Conservation (phyloP, 192 early-diverging fungal genomes). For the Umbelopsis sp. region DNA sequence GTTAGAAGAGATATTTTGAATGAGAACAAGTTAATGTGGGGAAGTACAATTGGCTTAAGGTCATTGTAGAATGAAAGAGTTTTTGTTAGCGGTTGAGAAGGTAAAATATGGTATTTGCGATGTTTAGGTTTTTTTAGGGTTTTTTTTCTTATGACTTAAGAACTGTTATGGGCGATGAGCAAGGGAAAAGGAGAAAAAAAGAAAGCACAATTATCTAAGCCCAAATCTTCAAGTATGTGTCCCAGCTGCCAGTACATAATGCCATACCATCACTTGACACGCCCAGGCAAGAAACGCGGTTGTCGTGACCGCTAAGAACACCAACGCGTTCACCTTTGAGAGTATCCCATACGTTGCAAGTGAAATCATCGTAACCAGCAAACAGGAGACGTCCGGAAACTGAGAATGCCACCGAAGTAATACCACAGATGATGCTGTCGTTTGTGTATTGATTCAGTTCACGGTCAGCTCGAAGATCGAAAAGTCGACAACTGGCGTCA, state of each 20-base stretch:
- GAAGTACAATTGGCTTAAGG: too few relatives aligned
- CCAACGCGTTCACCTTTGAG: constrained; percentile 94
- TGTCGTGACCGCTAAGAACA: constrained; percentile 93
- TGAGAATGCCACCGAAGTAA: constrained; percentile 97
- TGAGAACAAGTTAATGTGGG: too few relatives aligned
- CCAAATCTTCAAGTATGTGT: constrained; percentile 65
- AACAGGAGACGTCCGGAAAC: constrained; percentile 95
- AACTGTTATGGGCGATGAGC: too few relatives aligned
- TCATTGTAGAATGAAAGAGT: too few relatives aligned
- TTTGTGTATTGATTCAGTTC: constrained; percentile 99
- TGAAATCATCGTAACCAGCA: constrained; percentile 99
- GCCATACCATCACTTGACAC: constrained; percentile 98
- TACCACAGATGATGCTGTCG: constrained; percentile 97
- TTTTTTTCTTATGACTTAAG: not conserved
- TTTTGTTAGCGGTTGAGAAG: too few relatives aligned
- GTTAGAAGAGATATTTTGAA: too few relatives aligned
- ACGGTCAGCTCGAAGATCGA: constrained; percentile 96
- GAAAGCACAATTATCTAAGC: not conserved
- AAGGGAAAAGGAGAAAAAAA: too few relatives aligned
- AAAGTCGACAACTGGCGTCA: constrained; percentile 97
- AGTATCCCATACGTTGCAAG: constrained; percentile 99
- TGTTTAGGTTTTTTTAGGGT: not conserved
- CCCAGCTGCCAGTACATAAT: constrained; percentile 98
- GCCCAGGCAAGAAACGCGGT: constrained; percentile 95
- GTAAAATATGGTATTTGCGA: too few relatives aligned